These are phyloP conservation scores for Daldinia sp. DNA, from an alignment of 2,329 filamentous ascomycete species.

Conservation along the genomic window DNA sequence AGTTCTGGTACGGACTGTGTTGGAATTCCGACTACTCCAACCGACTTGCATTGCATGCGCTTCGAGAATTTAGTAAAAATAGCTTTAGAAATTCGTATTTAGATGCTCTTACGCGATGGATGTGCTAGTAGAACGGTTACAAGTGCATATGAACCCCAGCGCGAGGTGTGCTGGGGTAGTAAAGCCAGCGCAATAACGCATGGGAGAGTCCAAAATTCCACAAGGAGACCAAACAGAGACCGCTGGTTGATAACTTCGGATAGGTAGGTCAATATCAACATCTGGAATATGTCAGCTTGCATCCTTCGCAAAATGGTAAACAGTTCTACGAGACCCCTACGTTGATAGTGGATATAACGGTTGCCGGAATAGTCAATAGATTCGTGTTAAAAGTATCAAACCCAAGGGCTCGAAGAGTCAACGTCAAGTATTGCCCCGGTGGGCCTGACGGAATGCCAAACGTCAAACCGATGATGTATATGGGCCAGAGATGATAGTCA, in stretches of 20 bases:
- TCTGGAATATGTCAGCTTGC: constrained; percentile 51
- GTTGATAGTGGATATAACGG: constrained; percentile 49
- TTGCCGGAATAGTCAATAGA: constrained; percentile 66
- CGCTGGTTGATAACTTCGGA: constrained; percentile 59
- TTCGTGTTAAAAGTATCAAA: constrained; percentile 53
- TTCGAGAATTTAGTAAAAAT: neutral
- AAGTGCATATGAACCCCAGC: constrained; percentile 62
- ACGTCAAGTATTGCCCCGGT: constrained; percentile 39
- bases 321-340: neutral
- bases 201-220: constrained; percentile 65
- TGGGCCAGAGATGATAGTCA: constrained; percentile 70
- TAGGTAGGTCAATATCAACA: constrained; percentile 59
- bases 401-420: constrained; percentile 37
- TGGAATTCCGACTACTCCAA: constrained; percentile 23
- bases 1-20: constrained; percentile 21
- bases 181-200: constrained; percentile 61
- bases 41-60: constrained; percentile 26
- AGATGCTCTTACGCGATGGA: constrained; percentile 9
- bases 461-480: constrained; percentile 61
- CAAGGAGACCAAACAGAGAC: constrained; percentile 50
- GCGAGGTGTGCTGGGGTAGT: constrained; percentile 50
- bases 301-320: neutral
- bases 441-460: constrained; percentile 47
- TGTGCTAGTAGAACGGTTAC: constrained; percentile 32
- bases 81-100: neutral